Percentiles rank a stretch among this genome's conserved stretches.
Conservation (phyloP, 805 yeast genomes). For the Spathaspora girioi region DNA sequence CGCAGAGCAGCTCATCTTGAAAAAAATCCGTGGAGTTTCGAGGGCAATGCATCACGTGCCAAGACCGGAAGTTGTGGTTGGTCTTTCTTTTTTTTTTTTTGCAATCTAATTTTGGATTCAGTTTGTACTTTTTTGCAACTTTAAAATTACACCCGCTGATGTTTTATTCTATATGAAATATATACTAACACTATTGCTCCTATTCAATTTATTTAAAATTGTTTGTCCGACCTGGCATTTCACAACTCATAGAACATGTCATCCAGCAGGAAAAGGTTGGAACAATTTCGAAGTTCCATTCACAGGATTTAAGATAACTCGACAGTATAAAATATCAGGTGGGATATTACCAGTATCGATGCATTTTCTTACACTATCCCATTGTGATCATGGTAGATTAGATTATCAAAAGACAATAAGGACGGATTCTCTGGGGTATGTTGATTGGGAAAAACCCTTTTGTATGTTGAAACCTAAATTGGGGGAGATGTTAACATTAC, state of each 20-base stretch:
- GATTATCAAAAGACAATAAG: conserved; percentile 38
- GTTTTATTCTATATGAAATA: not conserved
- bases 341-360: conserved; percentile 27
- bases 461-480: conserved; percentile 37
- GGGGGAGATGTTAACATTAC: conserved; percentile 10
- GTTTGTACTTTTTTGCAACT: not conserved
- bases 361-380: conserved; percentile 45
- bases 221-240: conserved; percentile 14
- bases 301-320: conserved; percentile 54
- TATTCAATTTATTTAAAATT: not conserved
- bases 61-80: not conserved
- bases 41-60: not conserved
- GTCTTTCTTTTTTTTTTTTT: not conserved
- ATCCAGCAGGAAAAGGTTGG: conserved; percentile 16
- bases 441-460: conserved; percentile 48
- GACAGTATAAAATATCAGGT: conserved; percentile 43
- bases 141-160: not conserved
- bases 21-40: not conserved
- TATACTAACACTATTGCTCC: not conserved
- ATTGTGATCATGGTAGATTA: conserved; percentile 49
- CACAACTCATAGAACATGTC: conserved; percentile 30
- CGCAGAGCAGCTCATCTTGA: not conserved
- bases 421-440: conserved; percentile 28
- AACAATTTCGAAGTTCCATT: conserved; percentile 29
- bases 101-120: not conserved